Evolutionary conservation across 2,329 filamentous ascomycete species (phyloP), one percentile per base, ranked within the genome.

Genomic region (Xylariales sp.): DNA sequence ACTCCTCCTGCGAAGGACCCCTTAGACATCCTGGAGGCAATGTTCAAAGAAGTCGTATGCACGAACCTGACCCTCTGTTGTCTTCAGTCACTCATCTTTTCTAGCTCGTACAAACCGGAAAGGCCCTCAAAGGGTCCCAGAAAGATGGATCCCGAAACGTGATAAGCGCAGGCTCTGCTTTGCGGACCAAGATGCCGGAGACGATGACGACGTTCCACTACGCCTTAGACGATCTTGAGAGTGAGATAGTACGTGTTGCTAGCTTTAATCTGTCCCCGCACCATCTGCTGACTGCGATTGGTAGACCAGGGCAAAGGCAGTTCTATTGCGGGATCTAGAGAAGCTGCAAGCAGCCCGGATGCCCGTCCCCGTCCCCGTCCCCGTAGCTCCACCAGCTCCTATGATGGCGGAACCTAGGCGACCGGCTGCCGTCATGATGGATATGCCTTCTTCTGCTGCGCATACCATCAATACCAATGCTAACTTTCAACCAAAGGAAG

Each of bases 61-160:
- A 31, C 5, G 21, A 22, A 27, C n/a, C n/a, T 27, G 24, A n/a
- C 24, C n/a, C 24, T 27, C n/a, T n/a, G 8, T 27, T 27, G n/a
- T 27, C 5, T 11, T 33, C 0, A 9, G 10, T 14, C 25, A 19
- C 1, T 18, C 9, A 11, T 9, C 2, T 4, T 8, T 6, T 28
- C 11, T 45, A 82, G 78, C 69, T 81, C 19, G 65, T 82, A 11
- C 73, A 80, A 55, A 76, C 73, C 2, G 77, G 76, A 12, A 82
- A 76, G 54, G 73, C 75, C 14, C 60, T 81, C 10, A 74, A 66
- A 36, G 61, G 69, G 2, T 69, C 69, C 27, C 61, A 63, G 21
- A 70, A 66, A 48, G 70, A 76, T 47, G 64, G 66, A 11, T 61
- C 66, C 29, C 66, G 62, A 43, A 63, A 63, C 31, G 45, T 63